A percentile compares a stretch with the other conserved stretches of the same genome.
Evolutionary conservation across 1,284 basidiomycete genomes (phyloP).

Genomic region (Austropuccinia psidii): DNA sequence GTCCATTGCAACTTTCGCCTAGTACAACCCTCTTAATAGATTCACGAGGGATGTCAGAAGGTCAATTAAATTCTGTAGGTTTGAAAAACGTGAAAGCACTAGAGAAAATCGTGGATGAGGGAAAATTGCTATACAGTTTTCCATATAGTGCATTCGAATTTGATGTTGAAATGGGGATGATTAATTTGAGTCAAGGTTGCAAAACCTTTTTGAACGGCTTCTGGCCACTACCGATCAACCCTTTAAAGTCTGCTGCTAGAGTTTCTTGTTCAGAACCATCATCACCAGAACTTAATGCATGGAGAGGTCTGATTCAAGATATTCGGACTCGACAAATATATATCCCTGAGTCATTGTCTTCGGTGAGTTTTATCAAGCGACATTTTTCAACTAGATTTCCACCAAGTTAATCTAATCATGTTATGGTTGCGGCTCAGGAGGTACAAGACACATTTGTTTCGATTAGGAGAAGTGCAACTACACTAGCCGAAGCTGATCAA

Average conservation of each 20-base stretch:
- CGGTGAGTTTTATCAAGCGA: slow-evolving; percentile 18
- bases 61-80: slow-evolving; percentile 22
- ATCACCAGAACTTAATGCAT: neutral
- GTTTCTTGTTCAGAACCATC: neutral
- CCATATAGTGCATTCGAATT: slow-evolving; percentile 27
- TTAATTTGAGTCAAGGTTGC: neutral
- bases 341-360: slow-evolving; percentile 23
- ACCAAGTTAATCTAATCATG: neutral
- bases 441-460: slow-evolving; percentile 32
- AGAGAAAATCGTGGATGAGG: slow-evolving; percentile 39
- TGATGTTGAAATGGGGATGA: neutral
- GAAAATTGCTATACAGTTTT: slow-evolving; percentile 39
- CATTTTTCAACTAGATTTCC: neutral
- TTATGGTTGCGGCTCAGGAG: neutral
- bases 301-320: slow-evolving; percentile 25
- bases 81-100: slow-evolving; percentile 31
- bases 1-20: slow-evolving; percentile 23
- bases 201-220: slow-evolving; percentile 32
- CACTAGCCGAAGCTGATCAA: slow-evolving; percentile 19
- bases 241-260: neutral
- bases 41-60: slow-evolving; percentile 8
- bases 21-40: slow-evolving; percentile 15
- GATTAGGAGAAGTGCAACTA: neutral
- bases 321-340: neutral
- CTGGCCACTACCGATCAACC: slow-evolving; percentile 12